Conservation (phyloP, 805 yeast species). For the Saccharomycopsis javanensis region DNA sequence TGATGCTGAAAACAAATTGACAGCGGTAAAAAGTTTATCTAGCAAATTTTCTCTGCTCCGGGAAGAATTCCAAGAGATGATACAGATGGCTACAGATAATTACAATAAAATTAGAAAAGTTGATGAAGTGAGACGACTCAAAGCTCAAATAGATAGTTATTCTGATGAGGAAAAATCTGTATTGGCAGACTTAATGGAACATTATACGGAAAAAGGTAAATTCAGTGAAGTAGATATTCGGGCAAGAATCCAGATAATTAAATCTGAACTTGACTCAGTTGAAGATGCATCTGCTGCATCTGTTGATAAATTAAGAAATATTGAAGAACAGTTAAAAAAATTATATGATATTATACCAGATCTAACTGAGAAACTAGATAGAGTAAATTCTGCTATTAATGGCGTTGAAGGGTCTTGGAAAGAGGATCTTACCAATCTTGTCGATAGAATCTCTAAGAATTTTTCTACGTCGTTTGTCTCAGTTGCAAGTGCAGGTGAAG, state of each 20-base stretch:
- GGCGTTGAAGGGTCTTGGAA: conserved; percentile 46
- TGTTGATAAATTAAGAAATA: conserved; percentile 26
- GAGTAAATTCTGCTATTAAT: conserved; percentile 28
- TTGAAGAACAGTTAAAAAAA: conserved; percentile 22
- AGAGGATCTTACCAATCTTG: conserved; percentile 44
- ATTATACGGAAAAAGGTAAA: conserved; percentile 28
- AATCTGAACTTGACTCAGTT: conserved; percentile 34
- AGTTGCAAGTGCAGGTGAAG: conserved; percentile 85
- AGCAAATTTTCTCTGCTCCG: conserved; percentile 26
- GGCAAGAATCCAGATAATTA: conserved; percentile 34
- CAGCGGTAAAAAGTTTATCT: conserved; percentile 26
- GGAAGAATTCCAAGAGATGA: conserved; percentile 22
- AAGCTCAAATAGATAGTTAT: conserved; percentile 27
- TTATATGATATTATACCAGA: conserved; percentile 23
- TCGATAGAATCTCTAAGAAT: conserved; percentile 46
- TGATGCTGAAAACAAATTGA: conserved; percentile 33
- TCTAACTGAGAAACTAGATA: conserved; percentile 20
- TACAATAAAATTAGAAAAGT: conserved; percentile 21
- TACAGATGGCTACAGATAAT: conserved; percentile 26
- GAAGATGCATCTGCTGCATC: conserved; percentile 32
- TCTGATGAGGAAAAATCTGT: conserved; percentile 31
- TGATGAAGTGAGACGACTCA: conserved; percentile 24
- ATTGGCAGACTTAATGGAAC: conserved; percentile 32
- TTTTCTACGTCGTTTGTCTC: conserved; percentile 58
- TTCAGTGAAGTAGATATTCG: conserved; percentile 33